Conservation (phyloP, 805 yeast species). For the Saccharomycopsis javanensis region DNA sequence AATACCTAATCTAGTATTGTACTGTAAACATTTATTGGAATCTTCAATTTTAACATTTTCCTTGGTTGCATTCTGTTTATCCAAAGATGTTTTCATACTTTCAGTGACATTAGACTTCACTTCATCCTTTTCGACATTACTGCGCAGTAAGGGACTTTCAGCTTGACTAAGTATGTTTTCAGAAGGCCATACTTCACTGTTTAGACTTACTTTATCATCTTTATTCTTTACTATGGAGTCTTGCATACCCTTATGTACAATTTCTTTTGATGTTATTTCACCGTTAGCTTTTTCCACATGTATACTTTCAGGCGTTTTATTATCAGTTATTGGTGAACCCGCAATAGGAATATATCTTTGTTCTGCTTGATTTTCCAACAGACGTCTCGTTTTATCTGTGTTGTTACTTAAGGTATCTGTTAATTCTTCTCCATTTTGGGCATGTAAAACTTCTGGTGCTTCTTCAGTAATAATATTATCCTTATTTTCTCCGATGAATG, state of each 20-base stretch:
- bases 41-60: background rate
- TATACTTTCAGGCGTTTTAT: background rate
- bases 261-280: background rate
- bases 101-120: background rate
- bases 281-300: background rate
- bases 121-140: too few relatives aligned
- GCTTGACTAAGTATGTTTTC: conserved; percentile 22
- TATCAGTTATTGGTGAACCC: background rate
- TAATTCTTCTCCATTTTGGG: background rate
- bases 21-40: background rate
- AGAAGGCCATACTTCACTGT: conserved; percentile 12
- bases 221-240: background rate
- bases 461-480: background rate
- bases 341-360: too few relatives aligned
- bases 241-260: background rate
- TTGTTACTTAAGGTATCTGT: too few relatives aligned
- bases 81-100: background rate
- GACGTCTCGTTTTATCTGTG: too few relatives aligned
- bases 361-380: too few relatives aligned
- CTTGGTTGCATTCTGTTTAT: background rate
- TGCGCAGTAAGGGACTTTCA: too few relatives aligned
- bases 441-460: background rate
- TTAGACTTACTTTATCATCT: background rate
- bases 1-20: background rate
- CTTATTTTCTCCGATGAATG: background rate